These are phyloP conservation scores for Arachis monticola DNA, from an alignment of 331 rosid genomes.

Conservation along the genomic window DNA sequence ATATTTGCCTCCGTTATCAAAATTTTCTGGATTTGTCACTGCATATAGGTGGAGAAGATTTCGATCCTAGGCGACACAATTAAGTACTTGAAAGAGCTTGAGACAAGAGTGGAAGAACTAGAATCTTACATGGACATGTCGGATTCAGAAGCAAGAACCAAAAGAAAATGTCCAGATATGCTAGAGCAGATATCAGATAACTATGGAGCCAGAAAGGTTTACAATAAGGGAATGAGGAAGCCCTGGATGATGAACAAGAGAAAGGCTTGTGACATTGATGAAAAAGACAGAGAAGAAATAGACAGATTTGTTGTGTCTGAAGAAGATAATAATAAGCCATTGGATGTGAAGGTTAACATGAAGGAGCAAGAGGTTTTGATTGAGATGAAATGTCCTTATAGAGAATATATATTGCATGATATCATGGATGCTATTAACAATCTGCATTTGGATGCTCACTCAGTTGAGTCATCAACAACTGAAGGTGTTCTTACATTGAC, in stretches of 20 bases:
- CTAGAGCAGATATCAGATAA: constrained; percentile 74
- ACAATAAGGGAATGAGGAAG: constrained; percentile 46
- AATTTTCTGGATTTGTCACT: background rate
- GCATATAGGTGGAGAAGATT: constrained; percentile 62
- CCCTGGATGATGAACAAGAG: constrained; percentile 64
- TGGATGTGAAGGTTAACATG: constrained; percentile 63
- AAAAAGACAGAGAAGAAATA: constrained; percentile 39
- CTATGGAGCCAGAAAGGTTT: constrained; percentile 45
- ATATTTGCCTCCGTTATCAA: no score
- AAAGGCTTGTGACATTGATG: constrained; percentile 64
- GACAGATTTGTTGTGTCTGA: constrained; percentile 32
- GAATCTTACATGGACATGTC: constrained; percentile 66
- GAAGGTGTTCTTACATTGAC: constrained; percentile 69
- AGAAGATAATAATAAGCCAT: constrained; percentile 41
- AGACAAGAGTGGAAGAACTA: constrained; percentile 75
- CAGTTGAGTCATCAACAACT: constrained; percentile 69
- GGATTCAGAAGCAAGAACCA: constrained; percentile 52
- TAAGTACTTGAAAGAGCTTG: constrained; percentile 73
- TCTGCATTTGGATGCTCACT: constrained; percentile 71
- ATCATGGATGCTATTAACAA: constrained; percentile 71
- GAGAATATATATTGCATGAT: constrained; percentile 74
- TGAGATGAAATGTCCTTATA: constrained; percentile 78
- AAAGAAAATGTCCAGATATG: constrained; percentile 52
- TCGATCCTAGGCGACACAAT: constrained; percentile 68
- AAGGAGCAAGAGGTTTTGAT: constrained; percentile 67